A percentile compares a stretch with the other conserved stretches of the same genome.
phyloP scores from a whole-genome alignment of 345 rosid genomes.

The Passiflora organensis region DNA sequence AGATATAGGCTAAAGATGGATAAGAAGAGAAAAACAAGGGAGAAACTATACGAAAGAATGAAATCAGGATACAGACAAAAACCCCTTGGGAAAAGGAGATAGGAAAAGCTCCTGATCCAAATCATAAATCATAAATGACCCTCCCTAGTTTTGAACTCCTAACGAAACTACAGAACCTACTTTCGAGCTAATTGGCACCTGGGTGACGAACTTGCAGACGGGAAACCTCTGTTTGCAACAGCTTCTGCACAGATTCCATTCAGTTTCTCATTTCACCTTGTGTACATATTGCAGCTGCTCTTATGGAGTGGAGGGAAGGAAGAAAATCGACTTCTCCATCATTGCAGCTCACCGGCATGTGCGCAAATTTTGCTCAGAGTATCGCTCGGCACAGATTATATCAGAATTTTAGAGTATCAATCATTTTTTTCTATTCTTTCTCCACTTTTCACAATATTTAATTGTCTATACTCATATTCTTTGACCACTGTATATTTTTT shows the following conservation, averaged over 20 bases:
- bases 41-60: slow-evolving; percentile 59
- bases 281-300: not conserved
- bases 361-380: not conserved
- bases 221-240: slow-evolving; percentile 2
- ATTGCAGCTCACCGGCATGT: not conserved
- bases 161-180: not conserved
- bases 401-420: not conserved
- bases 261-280: not conserved
- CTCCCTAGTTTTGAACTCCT: not conserved
- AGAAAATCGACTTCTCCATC: not conserved
- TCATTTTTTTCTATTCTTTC: slow-evolving; percentile 19
- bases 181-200: slow-evolving; percentile 3
- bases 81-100: slow-evolving; percentile 60
- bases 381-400: not conserved
- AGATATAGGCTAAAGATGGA: slow-evolving; percentile 90
- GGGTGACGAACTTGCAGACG: not conserved
- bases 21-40: slow-evolving; percentile 79
- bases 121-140: not conserved
- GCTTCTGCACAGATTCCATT: slow-evolving; percentile 13
- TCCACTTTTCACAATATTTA: slow-evolving; percentile 11
- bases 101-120: not conserved
- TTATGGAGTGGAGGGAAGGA: slow-evolving; percentile 2
- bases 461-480: slow-evolving; percentile 30
- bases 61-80: slow-evolving; percentile 73
- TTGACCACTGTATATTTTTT: no score